Percentiles rank a stretch among this genome's conserved stretches.
phyloP scores from a whole-genome alignment of 1,284 basidiomycete species.

The Leccinum laetum region DNA sequence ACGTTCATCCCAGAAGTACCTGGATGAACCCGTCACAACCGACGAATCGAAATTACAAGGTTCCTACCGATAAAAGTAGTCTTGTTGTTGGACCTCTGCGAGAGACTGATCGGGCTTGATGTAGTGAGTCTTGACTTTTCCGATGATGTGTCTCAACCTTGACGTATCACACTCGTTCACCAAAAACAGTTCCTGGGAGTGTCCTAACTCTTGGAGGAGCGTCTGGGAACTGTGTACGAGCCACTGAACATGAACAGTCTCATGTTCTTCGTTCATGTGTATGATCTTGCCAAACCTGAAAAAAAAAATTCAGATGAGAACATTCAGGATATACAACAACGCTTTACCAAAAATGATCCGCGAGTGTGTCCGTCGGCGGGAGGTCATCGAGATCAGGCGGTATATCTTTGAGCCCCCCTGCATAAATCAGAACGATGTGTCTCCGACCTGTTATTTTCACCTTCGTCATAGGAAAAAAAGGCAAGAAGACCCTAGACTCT shows the following conservation, averaged over 20 bases:
- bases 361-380: slow-evolving; percentile 38
- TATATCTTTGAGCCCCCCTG: slow-evolving; percentile 29
- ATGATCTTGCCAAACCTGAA: slow-evolving; percentile 67
- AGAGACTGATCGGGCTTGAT: slow-evolving; percentile 17
- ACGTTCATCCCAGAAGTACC: slow-evolving; percentile 26
- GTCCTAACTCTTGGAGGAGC: slow-evolving; percentile 53
- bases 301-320: not conserved
- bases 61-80: slow-evolving; percentile 61
- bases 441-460: slow-evolving; percentile 47
- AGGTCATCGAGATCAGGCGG: slow-evolving; percentile 34
- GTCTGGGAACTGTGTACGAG: slow-evolving; percentile 64
- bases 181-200: slow-evolving; percentile 66
- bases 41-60: not conserved
- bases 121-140: slow-evolving; percentile 37
- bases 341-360: slow-evolving; percentile 61
- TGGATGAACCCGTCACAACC: slow-evolving; percentile 13
- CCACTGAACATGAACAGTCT: slow-evolving; percentile 65
- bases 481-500: slow-evolving; percentile 20
- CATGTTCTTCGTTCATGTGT: slow-evolving; percentile 43
- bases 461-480: slow-evolving; percentile 11
- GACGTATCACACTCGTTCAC: slow-evolving; percentile 50
- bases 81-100: slow-evolving; percentile 29
- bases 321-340: not conserved
- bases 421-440: slow-evolving; percentile 50
- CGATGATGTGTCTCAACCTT: not conserved